Evolutionary conservation across 257 asterid species (phyloP), one percentile per base, ranked within the genome.

Genomic region (Solanum peruvianum): DNA sequence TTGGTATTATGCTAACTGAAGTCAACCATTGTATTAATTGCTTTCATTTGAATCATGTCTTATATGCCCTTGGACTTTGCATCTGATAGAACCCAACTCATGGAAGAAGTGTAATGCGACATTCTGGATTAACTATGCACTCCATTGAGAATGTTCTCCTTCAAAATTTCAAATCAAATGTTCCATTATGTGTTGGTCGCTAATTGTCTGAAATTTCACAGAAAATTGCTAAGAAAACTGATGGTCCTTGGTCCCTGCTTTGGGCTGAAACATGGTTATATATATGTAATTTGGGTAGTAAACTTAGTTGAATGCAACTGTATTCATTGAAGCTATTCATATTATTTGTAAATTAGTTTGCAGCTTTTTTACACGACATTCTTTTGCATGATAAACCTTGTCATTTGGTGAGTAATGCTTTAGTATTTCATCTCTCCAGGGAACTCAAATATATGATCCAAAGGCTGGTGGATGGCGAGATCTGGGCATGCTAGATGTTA

Each of bases 381-480:
- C 25, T 16, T 67, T 44, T 82, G 70, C 44, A 49, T 82, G 86
- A 10, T 39, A 87, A 87, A 41, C 35, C 62, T 31, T 66, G 25
- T 64, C 86, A 83, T 27, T 82, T 85, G 44, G 78, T 84, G 73
- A 85, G 52, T 82, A 90, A 42, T 89, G 82, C 86, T 88, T 89
- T 83, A 86, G 90, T 87, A 82, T 90, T 84, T 75, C 52, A 47
- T 86, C 82, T 72, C 84, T 86, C 88, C 93, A 97, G 99, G 99
- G 99, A 90, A 97, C 99, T 78, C 98, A 97, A 89, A 95, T 97
- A 88, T 97, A 97, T 93, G 98, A 97, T 89, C 92, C 99, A 75
- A 97, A 97, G 90, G 99, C 98, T 87, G 99, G 99, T 93, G 99
- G 99, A 85, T 95, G 97, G 98, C 93, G 96, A 86, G 99, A 97